Base-by-base conservation (phyloP, 345 rosid species). In the Brassica carinata region DNA sequence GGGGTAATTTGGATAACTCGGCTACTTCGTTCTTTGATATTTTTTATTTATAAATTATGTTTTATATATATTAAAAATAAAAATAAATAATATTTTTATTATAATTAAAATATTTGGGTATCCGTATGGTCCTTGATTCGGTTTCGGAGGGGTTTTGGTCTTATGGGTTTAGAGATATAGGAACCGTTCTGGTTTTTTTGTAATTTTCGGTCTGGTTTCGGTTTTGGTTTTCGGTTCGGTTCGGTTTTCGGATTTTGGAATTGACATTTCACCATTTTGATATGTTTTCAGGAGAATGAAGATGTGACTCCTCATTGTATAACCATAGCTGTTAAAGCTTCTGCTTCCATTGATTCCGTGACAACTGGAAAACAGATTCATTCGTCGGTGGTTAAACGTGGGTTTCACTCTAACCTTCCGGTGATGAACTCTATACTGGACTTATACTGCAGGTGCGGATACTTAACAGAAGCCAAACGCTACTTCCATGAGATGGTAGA, bases 301-400 rank as follows among this genome's bases (percentile, higher is more conserved):
- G 91, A 87, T 55, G 74, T 84, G 82, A 89, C 87, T 18, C 89
- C 97, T 48, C 85, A 86, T 74, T 88, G 89, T 84, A 83, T 90
- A 83, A 90, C 98, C 0, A 96, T 96, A 59, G 96, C 92, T 7
- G 86, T 89, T 77, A 89, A 90, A 88, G 98, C 98, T 77, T 91
- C 96, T 13, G 87, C 98, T 79, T 90, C 88, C 0, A 79, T 86
- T 43, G 90, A 94, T 31, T 89, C 89, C 0, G 74, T 66, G 67
- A 73, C 70, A 76, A 88, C 81, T 61, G 99, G 99, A 63, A 84
- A 78, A 73, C 96, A 90, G 82, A 81, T 96, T 48, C 97, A 90
- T 27, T 82, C 89, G 2, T 83, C 93, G 2, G 82, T 83, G 29
- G 64, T 83, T 33, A 93, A 92, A 82, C 83, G 69, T 19, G 94